Conservation (phyloP, 129 eudicot species). For the Artemisia tridentata region DNA sequence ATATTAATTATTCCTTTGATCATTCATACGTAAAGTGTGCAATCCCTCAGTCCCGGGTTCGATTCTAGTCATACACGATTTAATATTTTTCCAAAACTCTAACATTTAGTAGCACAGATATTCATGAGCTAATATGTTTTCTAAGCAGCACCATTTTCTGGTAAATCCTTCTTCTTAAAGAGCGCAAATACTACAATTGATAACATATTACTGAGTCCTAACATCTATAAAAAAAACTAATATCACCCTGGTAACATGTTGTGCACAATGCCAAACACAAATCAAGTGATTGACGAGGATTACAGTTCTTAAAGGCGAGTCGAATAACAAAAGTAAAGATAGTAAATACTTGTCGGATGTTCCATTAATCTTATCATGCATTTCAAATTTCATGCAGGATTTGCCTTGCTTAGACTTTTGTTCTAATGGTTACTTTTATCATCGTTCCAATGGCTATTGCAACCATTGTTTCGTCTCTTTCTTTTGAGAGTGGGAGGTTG, state of each 20-base stretch:
- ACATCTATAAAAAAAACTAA: background rate
- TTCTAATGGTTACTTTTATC: constrained; percentile 11
- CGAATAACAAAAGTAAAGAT: constrained; percentile 15
- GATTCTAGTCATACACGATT: too few relatives aligned
- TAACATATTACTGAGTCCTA: background rate
- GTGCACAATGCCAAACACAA: constrained; percentile 17
- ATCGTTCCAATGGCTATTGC: too few relatives aligned
- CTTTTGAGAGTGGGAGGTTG: constrained; percentile 1
- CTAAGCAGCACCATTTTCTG: background rate
- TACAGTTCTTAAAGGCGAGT: background rate
- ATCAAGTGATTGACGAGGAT: constrained; percentile 11
- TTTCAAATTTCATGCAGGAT: constrained; percentile 18
- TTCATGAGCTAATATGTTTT: background rate
- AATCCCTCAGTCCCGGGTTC: too few relatives aligned
- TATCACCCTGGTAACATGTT: background rate
- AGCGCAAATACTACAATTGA: background rate
- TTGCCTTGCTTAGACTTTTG: constrained; percentile 1
- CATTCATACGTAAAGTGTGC: too few relatives aligned
- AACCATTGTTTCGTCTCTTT: background rate
- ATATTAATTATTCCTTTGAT: too few relatives aligned
- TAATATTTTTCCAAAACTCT: too few relatives aligned
- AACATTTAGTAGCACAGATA: background rate
- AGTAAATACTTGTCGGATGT: constrained; percentile 10
- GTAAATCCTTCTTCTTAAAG: background rate
- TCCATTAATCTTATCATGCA: background rate